Evolutionary conservation across 331 rosid genomes (phyloP), one percentile per base, ranked within the genome.

Genomic region (Spiraea crenata): DNA sequence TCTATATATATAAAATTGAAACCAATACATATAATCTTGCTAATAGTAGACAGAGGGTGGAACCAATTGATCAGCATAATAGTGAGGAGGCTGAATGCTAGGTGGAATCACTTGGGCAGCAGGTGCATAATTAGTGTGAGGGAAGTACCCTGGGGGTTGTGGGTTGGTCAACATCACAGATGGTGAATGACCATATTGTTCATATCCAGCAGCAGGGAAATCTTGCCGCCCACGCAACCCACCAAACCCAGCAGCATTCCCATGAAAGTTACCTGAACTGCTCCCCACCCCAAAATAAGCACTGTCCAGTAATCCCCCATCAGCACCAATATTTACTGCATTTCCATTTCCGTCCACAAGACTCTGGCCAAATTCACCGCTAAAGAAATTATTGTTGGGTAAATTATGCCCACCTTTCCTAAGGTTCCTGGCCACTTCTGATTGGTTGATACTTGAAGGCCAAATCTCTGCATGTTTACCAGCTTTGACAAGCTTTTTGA

Each of bases 381-480:
- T 76, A 35, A 56, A 74, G 48, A 19, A 46, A 51, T 76, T 56
- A 38, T 59, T 67, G 44, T 16, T 67, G 65, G 61, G 47, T 3
- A 45, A 45, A 69, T 25, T 49, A 2, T 10, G 49, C 42, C 49
- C 72, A 39, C 63, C 5, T 37, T 75, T 74, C 3, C 62, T 66
- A 56, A 80, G 77, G 62, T 74, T 16, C 9, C 58, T 66, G 52
- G 67, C 35, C 13, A 7, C 19, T 44, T 56, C 77, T 46, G 51
- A 75, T 35, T 69, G 70, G 61, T 67, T 74, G 79, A 72, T 70
- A 73, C 25, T 79, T 76, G 75, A 67, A 62, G 77, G 57, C 81
- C 74, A 80, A 71, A 85, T 75, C 64, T 87, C 92, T 57, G 85
- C 89, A 76, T 80, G 89, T 73, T 89, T 89, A 5, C 92, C 90